A percentile compares a stretch with the other conserved stretches of the same genome.
phyloP scores from a whole-genome alignment of 2,329 filamentous ascomycete genomes.

The Didymella keratinophila region DNA sequence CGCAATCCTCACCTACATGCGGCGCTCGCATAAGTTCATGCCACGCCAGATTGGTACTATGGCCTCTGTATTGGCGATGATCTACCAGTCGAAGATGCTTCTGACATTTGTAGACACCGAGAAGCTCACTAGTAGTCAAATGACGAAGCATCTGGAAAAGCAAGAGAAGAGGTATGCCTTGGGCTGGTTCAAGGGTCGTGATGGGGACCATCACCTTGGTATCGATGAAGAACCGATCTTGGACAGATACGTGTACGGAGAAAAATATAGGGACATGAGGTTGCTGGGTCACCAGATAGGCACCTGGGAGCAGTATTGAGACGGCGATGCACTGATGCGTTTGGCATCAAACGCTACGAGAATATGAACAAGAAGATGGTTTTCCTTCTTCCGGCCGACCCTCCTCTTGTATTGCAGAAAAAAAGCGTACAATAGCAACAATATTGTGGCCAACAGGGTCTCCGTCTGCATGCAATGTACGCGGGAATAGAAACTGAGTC shows the following conservation, averaged over 20 bases:
- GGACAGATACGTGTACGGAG: constrained; percentile 70
- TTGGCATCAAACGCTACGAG: not conserved
- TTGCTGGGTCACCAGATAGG: constrained; percentile 43
- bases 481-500: too few relatives aligned
- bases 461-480: too few relatives aligned
- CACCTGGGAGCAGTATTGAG: constrained; percentile 33
- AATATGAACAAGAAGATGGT: not conserved
- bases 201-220: constrained; percentile 77
- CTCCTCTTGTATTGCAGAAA: too few relatives aligned
- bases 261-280: constrained; percentile 47
- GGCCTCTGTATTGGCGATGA: constrained; percentile 76
- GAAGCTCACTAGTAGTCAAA: constrained; percentile 66
- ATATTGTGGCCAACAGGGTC: too few relatives aligned
- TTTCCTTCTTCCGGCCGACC: too few relatives aligned
- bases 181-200: constrained; percentile 78
- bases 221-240: constrained; percentile 78
- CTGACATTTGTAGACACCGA: constrained; percentile 75
- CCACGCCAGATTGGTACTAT: constrained; percentile 82
- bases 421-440: too few relatives aligned
- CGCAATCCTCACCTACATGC: constrained; percentile 66
- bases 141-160: constrained; percentile 67
- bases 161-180: constrained; percentile 75
- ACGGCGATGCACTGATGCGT: not conserved
- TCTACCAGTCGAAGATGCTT: constrained; percentile 83
- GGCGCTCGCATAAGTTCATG: constrained; percentile 73